These are phyloP conservation scores for Dovyalis caffra DNA, from an alignment of 345 rosid species.

Conservation along the genomic window DNA sequence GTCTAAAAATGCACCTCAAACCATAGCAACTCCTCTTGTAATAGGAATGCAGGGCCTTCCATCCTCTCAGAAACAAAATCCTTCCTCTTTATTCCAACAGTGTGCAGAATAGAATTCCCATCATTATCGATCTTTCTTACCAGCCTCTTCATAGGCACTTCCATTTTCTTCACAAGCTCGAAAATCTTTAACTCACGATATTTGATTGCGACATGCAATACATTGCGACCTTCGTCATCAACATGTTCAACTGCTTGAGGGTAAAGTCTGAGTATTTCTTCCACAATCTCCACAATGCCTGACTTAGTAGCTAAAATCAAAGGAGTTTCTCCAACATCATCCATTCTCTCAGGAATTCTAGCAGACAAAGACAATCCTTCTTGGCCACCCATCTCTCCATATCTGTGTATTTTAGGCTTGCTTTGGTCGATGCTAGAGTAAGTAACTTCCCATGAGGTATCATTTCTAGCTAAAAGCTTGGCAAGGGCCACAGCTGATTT, in stretches of 20 bases:
- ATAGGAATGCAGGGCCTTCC: constrained; percentile 11
- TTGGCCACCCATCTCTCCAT: not conserved
- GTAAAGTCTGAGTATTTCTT: not conserved
- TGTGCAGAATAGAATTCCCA: not conserved
- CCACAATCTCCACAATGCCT: constrained; percentile 12
- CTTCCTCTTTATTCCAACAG: not conserved
- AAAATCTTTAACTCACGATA: constrained; percentile 16
- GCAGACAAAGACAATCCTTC: not conserved
- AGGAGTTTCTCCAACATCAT: constrained; percentile 5
- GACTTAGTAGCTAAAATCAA: constrained; percentile 15
- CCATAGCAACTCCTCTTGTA: constrained; percentile 12
- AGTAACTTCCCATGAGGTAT: constrained; percentile 4
- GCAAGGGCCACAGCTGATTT: not conserved
- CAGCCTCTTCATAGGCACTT: too few relatives aligned
- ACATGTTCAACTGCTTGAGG: constrained; percentile 23
- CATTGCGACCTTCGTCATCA: constrained; percentile 16
- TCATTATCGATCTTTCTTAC: not conserved
- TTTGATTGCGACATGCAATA: constrained; percentile 24
- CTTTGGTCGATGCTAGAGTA: not conserved
- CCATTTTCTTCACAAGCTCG: constrained; percentile 5
- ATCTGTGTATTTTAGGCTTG: constrained; percentile 1
- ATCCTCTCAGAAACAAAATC: constrained; percentile 13
- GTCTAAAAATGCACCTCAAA: too few relatives aligned
- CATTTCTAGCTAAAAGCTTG: constrained; percentile 3
- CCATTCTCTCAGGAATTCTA: not conserved